Conservation (phyloP, 192 early-diverging fungal genomes). For the Spinellus fusiger region DNA sequence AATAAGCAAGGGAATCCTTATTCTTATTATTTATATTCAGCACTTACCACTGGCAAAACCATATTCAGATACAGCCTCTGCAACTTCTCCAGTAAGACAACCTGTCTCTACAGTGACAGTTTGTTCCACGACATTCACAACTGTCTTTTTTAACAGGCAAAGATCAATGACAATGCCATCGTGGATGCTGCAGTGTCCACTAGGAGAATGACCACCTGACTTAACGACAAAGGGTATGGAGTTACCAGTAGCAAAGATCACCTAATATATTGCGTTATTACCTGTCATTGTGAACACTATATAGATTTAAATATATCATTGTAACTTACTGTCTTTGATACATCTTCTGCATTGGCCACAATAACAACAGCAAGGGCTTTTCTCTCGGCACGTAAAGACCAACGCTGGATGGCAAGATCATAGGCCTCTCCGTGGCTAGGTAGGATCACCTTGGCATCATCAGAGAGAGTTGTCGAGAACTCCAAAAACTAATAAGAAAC, state of each 20-base stretch:
- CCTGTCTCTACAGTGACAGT: conserved; percentile 38
- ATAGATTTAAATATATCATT: not conserved
- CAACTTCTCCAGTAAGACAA: conserved; percentile 32
- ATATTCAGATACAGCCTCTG: conserved; percentile 26
- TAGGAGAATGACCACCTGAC: conserved; percentile 29
- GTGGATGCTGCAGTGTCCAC: conserved; percentile 17
- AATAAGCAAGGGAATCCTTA: not conserved
- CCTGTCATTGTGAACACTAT: not conserved
- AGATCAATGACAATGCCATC: conserved; percentile 29
- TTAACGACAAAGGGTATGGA: conserved; percentile 18
- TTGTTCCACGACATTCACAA: conserved; percentile 21
- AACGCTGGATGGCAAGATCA: conserved; percentile 7
- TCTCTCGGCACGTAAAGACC: conserved; percentile 17
- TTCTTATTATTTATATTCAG: not conserved
- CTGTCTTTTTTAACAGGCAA: conserved; percentile 7
- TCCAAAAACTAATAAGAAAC: too few relatives aligned
- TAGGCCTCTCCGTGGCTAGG: conserved; percentile 3
- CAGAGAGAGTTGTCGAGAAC: conserved; percentile 11
- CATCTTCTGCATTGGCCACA: conserved; percentile 14
- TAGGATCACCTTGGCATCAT: conserved; percentile 6
- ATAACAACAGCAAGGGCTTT: conserved; percentile 12
- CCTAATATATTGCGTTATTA: conserved; percentile 1
- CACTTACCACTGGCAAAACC: conserved; percentile 20
- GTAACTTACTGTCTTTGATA: conserved; percentile 20
- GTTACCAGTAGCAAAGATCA: conserved; percentile 17